phyloP scores from a whole-genome alignment of 192 early-diverging fungal species.

The Phycomyces blakesleeanus region DNA sequence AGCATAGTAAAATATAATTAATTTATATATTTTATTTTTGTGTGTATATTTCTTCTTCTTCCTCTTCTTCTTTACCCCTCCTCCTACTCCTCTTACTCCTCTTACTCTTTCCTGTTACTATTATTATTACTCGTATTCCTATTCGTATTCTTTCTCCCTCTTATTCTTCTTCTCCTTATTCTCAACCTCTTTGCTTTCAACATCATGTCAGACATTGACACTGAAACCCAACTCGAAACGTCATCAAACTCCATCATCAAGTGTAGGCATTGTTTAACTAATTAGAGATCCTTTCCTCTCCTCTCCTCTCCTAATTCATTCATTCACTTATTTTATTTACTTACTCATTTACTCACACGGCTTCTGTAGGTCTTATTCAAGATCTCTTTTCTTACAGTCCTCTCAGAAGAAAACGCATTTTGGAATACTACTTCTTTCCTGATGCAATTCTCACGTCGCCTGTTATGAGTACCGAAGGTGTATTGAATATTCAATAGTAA shows the following conservation, averaged over 20 bases:
- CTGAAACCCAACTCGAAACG: constrained; percentile 12
- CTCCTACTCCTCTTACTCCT: no score
- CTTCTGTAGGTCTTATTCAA: constrained; percentile 36
- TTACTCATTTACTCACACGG: background rate
- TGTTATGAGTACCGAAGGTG: constrained; percentile 47
- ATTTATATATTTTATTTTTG: no score
- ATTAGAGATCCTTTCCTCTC: no score
- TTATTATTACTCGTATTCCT: no score
- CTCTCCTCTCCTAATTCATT: no score
- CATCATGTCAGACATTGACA: constrained; percentile 16
- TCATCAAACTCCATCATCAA: constrained; percentile 7
- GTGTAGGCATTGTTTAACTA: no score
- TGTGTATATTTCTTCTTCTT: no score
- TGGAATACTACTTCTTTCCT: constrained; percentile 50
- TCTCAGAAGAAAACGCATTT: constrained; percentile 45
- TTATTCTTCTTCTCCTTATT: background rate
- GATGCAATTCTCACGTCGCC: constrained; percentile 50
- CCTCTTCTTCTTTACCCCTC: background rate
- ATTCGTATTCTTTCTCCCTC: background rate
- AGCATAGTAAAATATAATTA: no score
- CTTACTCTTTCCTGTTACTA: background rate
- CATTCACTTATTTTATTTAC: no score
- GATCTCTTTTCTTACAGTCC: constrained; percentile 49
- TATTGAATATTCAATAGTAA: constrained; percentile 52
- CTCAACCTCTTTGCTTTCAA: background rate